Evolutionary conservation across 352 stramenopile species (phyloP).

Genomic region (Phytopythium ostracodes): DNA sequence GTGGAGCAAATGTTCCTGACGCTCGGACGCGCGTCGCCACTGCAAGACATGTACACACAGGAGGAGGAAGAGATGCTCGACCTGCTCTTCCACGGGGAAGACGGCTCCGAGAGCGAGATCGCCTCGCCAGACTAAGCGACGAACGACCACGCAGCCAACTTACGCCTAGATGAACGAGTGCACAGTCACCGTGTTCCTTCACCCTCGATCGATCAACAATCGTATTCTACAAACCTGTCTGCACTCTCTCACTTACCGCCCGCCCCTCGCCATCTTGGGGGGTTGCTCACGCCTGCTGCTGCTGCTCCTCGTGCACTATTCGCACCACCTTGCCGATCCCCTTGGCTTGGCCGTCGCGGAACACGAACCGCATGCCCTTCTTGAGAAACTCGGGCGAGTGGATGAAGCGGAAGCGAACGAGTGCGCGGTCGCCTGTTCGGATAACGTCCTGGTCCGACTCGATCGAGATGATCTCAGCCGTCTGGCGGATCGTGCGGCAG

Average conservation of each 20-base stretch:
- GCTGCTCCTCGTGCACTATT: constrained; percentile 43
- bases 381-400: constrained; percentile 95
- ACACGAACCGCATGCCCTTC: constrained; percentile 96
- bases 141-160: too few species aligned
- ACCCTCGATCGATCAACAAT: constrained; percentile 1
- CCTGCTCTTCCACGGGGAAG: constrained; percentile 31
- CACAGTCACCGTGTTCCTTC: not conserved
- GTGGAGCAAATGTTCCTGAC: constrained; percentile 61
- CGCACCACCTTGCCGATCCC: constrained; percentile 93
- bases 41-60: constrained; percentile 74
- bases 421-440: constrained; percentile 86
- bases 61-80: constrained; percentile 77
- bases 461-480: constrained; percentile 87
- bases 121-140: not conserved
- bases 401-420: constrained; percentile 89
- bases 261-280: too few species aligned
- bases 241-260: not conserved
- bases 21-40: constrained; percentile 46
- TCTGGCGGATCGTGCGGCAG: constrained; percentile 90
- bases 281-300: constrained; percentile 1
- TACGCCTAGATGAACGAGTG: not conserved
- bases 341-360: constrained; percentile 96
- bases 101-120: not conserved
- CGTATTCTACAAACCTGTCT: constrained; percentile 14
- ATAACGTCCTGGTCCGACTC: constrained; percentile 80